Evolutionary conservation across 768 basidiomycete genomes (phyloP).

Genomic region (Auriscalpium orientale): DNA sequence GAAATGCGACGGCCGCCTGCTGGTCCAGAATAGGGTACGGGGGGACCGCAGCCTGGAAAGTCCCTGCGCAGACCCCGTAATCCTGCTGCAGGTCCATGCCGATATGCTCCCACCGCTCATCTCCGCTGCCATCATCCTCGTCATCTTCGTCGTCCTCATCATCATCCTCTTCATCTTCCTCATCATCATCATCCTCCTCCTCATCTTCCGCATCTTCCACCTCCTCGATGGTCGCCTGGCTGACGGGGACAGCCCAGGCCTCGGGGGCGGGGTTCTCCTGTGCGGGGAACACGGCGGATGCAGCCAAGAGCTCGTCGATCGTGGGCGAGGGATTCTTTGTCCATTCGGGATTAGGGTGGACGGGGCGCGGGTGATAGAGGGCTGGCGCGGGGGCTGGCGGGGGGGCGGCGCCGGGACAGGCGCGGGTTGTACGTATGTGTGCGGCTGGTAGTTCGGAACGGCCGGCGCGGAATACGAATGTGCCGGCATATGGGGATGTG

Average conservation of each 20-base stretch:
- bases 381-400: background rate
- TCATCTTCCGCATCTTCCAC: conserved; percentile 8
- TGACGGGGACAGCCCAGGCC: conserved; percentile 5
- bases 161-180: conserved; percentile 5
- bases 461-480: too few relatives aligned
- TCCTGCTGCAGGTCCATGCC: conserved; percentile 7
- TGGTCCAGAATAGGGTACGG: background rate
- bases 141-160: conserved; percentile 6
- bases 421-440: background rate
- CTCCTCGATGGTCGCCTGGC: conserved; percentile 6
- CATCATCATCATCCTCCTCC: conserved; percentile 3
- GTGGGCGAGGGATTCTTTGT: conserved; percentile 7
- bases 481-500: too few relatives aligned
- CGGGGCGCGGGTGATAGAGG: conserved; percentile 9
- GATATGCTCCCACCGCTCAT: background rate
- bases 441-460: background rate
- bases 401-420: background rate
- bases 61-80: background rate
- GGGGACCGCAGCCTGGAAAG: background rate
- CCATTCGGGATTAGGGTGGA: conserved; percentile 12
- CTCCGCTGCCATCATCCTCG: conserved; percentile 1
- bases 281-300: background rate
- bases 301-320: conserved; percentile 1
- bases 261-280: background rate
- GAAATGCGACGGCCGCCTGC: background rate